Evolutionary conservation across 1,139 yeast genomes (phyloP).

Genomic region (Blastobotrys arbuscula): DNA sequence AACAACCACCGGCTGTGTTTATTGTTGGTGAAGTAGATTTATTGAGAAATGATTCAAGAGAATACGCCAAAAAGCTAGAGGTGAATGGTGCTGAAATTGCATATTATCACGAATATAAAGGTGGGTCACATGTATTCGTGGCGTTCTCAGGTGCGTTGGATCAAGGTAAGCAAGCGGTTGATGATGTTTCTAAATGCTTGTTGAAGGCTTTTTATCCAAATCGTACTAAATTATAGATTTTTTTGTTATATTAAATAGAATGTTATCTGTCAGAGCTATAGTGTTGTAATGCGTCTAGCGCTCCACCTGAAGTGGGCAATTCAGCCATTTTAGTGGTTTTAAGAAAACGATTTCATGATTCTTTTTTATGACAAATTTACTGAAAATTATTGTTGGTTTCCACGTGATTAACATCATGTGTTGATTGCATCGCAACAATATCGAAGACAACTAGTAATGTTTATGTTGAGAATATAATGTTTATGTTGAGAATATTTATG

Average conservation of each 20-base stretch:
- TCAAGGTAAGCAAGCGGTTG: background rate
- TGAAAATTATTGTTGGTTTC: too few species aligned
- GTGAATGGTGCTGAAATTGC: constrained; percentile 32
- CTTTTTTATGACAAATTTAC: too few species aligned
- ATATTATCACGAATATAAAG: constrained; percentile 8
- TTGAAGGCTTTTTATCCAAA: background rate
- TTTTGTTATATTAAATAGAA: background rate
- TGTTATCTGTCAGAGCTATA: background rate
- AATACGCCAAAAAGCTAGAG: constrained; percentile 39
- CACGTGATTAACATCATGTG: too few species aligned
- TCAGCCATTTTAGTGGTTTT: too few species aligned
- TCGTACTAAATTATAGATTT: background rate
- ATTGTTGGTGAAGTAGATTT: constrained; percentile 44
- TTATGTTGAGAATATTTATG: too few species aligned
- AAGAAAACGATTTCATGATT: too few species aligned
- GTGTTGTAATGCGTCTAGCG: background rate
- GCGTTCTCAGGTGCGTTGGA: background rate
- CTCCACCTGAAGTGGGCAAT: too few species aligned
- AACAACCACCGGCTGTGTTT: constrained; percentile 37
- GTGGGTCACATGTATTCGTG: constrained; percentile 9
- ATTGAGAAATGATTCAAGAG: constrained; percentile 42
- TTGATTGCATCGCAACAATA: too few species aligned
- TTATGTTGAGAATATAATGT: too few species aligned
- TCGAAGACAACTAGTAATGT: too few species aligned
- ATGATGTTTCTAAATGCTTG: background rate